A percentile compares a stretch with the other conserved stretches of the same genome.
Evolutionary conservation across 1,284 basidiomycete species (phyloP).

Genomic region (Heterobasidion irregulare): DNA sequence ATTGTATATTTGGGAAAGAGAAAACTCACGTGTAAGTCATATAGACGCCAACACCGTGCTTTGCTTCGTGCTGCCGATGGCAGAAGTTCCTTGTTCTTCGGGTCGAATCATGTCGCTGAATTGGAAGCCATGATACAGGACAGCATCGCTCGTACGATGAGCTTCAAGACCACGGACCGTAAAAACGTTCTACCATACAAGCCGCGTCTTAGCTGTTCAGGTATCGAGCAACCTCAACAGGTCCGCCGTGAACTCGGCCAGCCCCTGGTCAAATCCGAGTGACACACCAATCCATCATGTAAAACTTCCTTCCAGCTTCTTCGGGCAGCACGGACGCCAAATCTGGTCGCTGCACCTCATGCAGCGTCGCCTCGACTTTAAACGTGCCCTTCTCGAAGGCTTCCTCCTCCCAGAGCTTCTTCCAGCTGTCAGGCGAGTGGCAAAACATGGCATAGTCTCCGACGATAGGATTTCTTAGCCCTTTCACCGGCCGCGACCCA

Average conservation of each 20-base stretch:
- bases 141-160: no score
- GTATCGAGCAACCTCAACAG: background rate
- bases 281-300: slow-evolving; percentile 1
- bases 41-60: no score
- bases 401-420: slow-evolving; percentile 21
- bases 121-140: no score
- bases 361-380: slow-evolving; percentile 4
- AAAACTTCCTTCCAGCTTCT: background rate
- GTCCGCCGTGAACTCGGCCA: background rate
- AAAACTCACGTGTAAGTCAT: no score
- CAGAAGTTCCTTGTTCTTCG: no score
- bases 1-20: no score
- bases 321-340: background rate
- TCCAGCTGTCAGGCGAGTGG: slow-evolving; percentile 23
- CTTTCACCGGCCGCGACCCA: slow-evolving; percentile 1
- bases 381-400: slow-evolving; percentile 22
- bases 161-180: no score
- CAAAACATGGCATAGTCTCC: slow-evolving; percentile 9
- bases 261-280: background rate
- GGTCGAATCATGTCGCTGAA: no score
- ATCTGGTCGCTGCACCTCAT: background rate
- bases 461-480: background rate
- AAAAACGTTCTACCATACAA: background rate
- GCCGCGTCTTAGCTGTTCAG: background rate
- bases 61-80: no score